phyloP scores from a whole-genome alignment of 768 basidiomycete species.

The Lentinula detonsa region DNA sequence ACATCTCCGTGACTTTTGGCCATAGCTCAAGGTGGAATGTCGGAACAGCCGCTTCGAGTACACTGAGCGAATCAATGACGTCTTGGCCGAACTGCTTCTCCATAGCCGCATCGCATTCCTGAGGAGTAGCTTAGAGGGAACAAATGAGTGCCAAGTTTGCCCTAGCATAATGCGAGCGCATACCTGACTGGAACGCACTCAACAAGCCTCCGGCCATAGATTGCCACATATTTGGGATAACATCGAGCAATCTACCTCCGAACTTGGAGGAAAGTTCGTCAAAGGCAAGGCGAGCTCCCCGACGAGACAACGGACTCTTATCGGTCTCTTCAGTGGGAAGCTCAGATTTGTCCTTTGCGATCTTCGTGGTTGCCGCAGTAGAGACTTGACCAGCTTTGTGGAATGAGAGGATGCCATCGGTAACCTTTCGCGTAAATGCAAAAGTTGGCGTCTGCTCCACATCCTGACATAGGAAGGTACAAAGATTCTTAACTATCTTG shows the following conservation, averaged over 20 bases:
- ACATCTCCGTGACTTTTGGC: constrained; percentile 60
- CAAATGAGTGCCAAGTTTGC: background rate
- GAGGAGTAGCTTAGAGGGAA: constrained; percentile 22
- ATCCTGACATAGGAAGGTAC: constrained; percentile 95
- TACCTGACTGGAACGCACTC: constrained; percentile 63
- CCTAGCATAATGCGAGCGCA: constrained; percentile 13
- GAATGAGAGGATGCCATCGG: constrained; percentile 77
- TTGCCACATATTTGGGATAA: constrained; percentile 94
- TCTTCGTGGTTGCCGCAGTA: constrained; percentile 24
- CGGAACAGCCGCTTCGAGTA: constrained; percentile 77
- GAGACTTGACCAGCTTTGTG: constrained; percentile 28
- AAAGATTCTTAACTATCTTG: constrained; percentile 96
- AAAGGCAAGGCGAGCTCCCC: constrained; percentile 85
- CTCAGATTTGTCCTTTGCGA: constrained; percentile 33
- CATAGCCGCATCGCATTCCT: constrained; percentile 58
- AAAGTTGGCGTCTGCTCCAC: constrained; percentile 87
- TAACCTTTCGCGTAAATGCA: constrained; percentile 50
- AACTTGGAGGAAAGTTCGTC: constrained; percentile 72
- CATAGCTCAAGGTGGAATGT: constrained; percentile 68
- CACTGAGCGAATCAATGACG: constrained; percentile 88
- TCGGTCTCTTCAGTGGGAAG: constrained; percentile 43
- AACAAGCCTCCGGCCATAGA: constrained; percentile 80
- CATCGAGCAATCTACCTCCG: constrained; percentile 61
- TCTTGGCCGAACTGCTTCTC: constrained; percentile 78
- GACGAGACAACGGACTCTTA: constrained; percentile 66